Evolutionary conservation across 495 filamentous ascomycete species (phyloP).

Genomic region (Penicillium mononematosum): DNA sequence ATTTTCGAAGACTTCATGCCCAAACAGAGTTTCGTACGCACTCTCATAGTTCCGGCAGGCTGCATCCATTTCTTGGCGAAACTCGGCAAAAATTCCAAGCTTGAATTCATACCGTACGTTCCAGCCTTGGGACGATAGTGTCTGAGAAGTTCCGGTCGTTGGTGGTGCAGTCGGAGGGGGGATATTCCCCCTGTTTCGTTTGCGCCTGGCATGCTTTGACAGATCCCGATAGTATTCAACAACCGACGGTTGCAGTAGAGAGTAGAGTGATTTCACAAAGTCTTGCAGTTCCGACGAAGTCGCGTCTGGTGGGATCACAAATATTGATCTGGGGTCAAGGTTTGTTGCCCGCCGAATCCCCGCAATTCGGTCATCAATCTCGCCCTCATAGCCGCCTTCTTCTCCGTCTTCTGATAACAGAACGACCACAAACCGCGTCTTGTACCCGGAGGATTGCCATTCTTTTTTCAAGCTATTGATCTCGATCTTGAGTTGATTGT

Average conservation of each 20-base stretch:
- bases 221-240: conserved; percentile 89
- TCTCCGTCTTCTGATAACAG: conserved; percentile 67
- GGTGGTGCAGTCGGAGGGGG: conserved; percentile 84
- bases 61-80: conserved; percentile 83
- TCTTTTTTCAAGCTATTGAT: conserved; percentile 71
- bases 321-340: conserved; percentile 74
- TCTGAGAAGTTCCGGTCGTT: conserved; percentile 77
- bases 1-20: conserved; percentile 77
- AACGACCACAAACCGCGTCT: conserved; percentile 71
- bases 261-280: conserved; percentile 63
- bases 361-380: conserved; percentile 72
- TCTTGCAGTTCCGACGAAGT: conserved; percentile 58
- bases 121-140: conserved; percentile 82
- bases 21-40: conserved; percentile 78
- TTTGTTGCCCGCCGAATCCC: conserved; percentile 74
- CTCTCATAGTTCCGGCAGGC: conserved; percentile 79
- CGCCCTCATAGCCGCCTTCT: conserved; percentile 54
- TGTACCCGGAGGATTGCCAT: conserved; percentile 67
- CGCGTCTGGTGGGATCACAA: conserved; percentile 67
- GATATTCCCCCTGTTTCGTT: conserved; percentile 68
- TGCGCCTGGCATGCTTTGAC: conserved; percentile 82
- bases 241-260: conserved; percentile 57
- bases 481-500: conserved; percentile 86
- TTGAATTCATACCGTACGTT: conserved; percentile 92
- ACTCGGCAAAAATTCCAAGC: conserved; percentile 83